Evolutionary conservation across 1,284 basidiomycete species (phyloP).

Genomic region (Irpex lacteus): DNA sequence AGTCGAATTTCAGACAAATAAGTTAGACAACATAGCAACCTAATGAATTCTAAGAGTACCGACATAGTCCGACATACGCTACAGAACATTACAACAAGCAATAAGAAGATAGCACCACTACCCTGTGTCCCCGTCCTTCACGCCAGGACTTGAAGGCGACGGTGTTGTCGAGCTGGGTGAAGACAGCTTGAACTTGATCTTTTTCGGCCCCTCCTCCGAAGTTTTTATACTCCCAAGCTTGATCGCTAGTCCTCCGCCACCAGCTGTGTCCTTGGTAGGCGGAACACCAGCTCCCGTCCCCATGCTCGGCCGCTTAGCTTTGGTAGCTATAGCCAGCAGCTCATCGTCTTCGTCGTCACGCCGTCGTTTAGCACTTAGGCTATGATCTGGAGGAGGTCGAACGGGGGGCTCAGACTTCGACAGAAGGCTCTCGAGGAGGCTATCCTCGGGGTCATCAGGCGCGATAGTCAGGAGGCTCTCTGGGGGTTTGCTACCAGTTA

Average conservation of each 20-base stretch:
- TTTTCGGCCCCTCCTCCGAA: conserved; percentile 69
- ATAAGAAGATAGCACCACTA: conserved; percentile 25
- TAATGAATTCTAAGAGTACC: not conserved
- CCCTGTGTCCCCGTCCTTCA: conserved; percentile 76
- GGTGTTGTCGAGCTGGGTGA: conserved; percentile 35
- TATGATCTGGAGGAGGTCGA: conserved; percentile 38
- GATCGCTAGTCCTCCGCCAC: conserved; percentile 11
- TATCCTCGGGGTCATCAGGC: conserved; percentile 53
- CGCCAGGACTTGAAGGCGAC: conserved; percentile 57
- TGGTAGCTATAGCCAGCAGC: conserved; percentile 52
- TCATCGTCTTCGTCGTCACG: conserved; percentile 79
- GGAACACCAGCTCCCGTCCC: conserved; percentile 23
- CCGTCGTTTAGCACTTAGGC: conserved; percentile 65
- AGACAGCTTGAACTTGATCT: conserved; percentile 70
- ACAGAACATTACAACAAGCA: conserved; percentile 1
- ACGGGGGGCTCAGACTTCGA: conserved; percentile 37
- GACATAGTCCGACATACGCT: conserved; percentile 1
- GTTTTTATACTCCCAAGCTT: conserved; percentile 35
- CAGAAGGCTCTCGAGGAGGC: conserved; percentile 50
- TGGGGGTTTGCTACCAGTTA: conserved; percentile 28
- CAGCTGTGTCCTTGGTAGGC: conserved; percentile 32
- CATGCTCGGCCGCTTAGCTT: conserved; percentile 50
- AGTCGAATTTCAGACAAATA: not conserved
- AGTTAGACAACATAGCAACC: conserved; percentile 5
- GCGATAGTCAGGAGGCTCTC: conserved; percentile 21